Evolutionary conservation across 2,329 filamentous ascomycete species (phyloP).

Genomic region (Macrophomina pseudophaseolina): DNA sequence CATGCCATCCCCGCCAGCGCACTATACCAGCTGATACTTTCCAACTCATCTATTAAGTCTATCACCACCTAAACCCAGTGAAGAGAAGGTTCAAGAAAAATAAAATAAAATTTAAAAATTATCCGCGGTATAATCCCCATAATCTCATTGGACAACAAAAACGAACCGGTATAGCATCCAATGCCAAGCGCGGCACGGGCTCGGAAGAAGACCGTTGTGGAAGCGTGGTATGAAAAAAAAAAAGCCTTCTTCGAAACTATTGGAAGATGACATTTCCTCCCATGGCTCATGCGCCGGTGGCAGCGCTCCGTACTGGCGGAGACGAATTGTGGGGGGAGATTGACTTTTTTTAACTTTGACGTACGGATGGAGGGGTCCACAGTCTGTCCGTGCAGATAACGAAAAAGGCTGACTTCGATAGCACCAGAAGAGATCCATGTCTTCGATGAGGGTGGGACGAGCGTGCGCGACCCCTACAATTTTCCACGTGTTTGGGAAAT

Average conservation of each 20-base stretch:
- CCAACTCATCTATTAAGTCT: not conserved
- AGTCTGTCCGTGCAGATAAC: not conserved
- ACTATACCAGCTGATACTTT: not conserved
- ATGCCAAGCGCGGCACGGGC: not conserved
- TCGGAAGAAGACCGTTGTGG: not conserved
- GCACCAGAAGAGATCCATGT: not conserved
- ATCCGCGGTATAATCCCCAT: not conserved
- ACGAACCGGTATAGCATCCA: not conserved
- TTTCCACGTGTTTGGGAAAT: constrained; percentile 18
- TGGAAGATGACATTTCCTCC: not conserved
- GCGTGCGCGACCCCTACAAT: constrained; percentile 8
- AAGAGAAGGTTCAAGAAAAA: not conserved
- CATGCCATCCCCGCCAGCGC: not conserved
- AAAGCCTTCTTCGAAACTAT: constrained; percentile 1
- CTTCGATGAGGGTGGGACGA: not conserved
- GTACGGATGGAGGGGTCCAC: not conserved
- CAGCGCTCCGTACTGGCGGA: not conserved
- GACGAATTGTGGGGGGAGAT: not conserved
- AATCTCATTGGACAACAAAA: not conserved
- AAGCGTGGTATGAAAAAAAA: not conserved
- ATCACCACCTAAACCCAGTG: not conserved
- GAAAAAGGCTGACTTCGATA: not conserved
- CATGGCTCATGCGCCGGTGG: not conserved
- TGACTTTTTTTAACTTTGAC: not conserved
- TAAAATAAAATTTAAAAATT: not conserved